Conservation (phyloP, 2,329 filamentous ascomycete genomes). For the Xylaria sp. region DNA sequence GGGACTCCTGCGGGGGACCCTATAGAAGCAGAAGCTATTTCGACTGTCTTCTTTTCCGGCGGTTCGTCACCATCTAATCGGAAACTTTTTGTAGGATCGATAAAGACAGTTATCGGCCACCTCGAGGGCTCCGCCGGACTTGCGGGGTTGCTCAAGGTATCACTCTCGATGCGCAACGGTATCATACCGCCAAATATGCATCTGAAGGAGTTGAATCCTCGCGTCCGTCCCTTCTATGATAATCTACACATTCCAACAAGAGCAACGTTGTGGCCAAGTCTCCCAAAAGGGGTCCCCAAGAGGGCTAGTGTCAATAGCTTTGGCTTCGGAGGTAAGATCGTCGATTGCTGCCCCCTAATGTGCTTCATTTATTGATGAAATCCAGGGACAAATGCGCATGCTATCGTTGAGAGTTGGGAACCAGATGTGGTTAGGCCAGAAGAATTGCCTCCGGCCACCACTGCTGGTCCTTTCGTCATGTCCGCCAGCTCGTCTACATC, state of each 20-base stretch:
- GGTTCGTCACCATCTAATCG: background rate
- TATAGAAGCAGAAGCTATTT: background rate
- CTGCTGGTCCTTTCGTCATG: conserved; percentile 4
- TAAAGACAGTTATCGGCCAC: background rate
- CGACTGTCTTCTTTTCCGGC: background rate
- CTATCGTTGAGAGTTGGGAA: conserved; percentile 14
- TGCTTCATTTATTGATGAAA: background rate
- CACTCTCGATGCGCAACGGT: background rate
- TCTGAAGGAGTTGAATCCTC: background rate
- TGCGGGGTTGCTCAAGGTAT: background rate
- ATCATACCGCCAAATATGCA: background rate
- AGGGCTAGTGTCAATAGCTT: conserved; percentile 3
- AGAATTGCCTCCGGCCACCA: no score
- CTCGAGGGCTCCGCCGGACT: background rate
- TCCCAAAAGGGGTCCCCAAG: background rate
- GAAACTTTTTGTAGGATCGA: background rate
- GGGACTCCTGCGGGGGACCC: background rate
- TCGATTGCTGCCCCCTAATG: background rate
- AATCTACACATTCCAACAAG: background rate
- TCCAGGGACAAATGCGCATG: conserved; percentile 10
- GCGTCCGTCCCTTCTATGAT: background rate
- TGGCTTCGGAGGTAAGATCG: conserved; percentile 6
- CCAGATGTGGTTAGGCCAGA: no score
- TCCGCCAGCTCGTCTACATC: background rate
- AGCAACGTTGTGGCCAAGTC: background rate